Evolutionary conservation across 805 yeast genomes (phyloP).

Genomic region (Torulaspora microellipsoides): DNA sequence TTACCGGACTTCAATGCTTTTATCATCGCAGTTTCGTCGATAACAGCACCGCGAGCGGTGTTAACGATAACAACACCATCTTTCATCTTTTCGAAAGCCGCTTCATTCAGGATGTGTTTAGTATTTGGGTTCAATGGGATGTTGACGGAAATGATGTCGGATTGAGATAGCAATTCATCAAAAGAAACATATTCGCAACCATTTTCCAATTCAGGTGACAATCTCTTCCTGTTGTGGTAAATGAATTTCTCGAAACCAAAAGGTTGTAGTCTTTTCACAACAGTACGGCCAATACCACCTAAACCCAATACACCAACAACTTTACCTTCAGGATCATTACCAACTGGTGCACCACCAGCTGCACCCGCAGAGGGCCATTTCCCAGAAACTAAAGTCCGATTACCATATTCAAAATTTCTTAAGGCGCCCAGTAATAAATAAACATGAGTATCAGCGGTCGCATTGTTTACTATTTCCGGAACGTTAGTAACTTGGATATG

Average conservation of each 20-base stretch:
- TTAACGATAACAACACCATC: conserved; percentile 71
- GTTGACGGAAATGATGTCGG: conserved; percentile 71
- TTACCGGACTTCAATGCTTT: conserved; percentile 57
- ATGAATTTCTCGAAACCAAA: conserved; percentile 70
- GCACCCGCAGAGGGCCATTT: conserved; percentile 56
- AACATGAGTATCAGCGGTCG: conserved; percentile 71
- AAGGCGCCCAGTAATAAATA: conserved; percentile 57
- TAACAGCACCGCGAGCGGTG: conserved; percentile 85
- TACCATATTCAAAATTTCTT: conserved; percentile 63
- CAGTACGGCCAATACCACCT: conserved; percentile 87
- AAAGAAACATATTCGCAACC: conserved; percentile 67
- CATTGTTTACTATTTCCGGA: conserved; percentile 60
- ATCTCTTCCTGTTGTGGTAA: conserved; percentile 64
- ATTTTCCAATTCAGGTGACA: conserved; percentile 57
- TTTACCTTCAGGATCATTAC: conserved; percentile 72
- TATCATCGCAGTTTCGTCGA: conserved; percentile 59
- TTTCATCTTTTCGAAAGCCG: conserved; percentile 63
- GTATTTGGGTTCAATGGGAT: conserved; percentile 75
- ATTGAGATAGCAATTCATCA: conserved; percentile 58
- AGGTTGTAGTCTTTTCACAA: conserved; percentile 64
- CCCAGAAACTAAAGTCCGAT: conserved; percentile 49
- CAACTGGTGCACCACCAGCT: conserved; percentile 60
- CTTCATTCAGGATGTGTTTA: conserved; percentile 60
- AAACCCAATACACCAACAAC: conserved; percentile 77
- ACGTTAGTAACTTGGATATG: conserved; percentile 64